These are phyloP conservation scores for Aschersonia sp. DNA, from an alignment of 2,329 filamentous ascomycete species.

Conservation along the genomic window DNA sequence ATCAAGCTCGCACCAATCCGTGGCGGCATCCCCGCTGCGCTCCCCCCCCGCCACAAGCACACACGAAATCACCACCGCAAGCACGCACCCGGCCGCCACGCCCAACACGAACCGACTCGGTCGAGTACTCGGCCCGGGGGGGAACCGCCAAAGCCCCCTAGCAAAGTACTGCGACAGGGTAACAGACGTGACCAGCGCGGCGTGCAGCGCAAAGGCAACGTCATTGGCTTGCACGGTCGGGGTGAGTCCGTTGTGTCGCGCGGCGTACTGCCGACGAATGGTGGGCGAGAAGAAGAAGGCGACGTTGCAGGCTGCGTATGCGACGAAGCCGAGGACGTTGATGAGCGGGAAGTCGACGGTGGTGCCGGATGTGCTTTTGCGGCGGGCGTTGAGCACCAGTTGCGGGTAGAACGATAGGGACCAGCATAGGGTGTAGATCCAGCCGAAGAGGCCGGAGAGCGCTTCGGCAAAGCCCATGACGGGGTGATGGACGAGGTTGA, in stretches of 20 bases:
- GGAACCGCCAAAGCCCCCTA: conserved; percentile 61
- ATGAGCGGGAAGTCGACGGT: conserved; percentile 78
- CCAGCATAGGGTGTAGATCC: conserved; percentile 67
- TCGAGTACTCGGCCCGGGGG: conserved; percentile 39
- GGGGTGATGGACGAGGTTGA: too few relatives aligned
- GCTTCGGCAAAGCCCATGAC: conserved; percentile 25
- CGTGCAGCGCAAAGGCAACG: conserved; percentile 75
- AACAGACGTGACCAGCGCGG: conserved; percentile 54
- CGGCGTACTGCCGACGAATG: conserved; percentile 72
- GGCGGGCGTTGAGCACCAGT: conserved; percentile 61
- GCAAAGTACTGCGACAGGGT: conserved; percentile 73
- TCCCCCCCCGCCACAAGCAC: conserved; percentile 26
- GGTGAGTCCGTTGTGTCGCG: conserved; percentile 57
- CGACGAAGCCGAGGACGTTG: conserved; percentile 56
- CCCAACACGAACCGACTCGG: conserved; percentile 49
- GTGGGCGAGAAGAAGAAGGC: conserved; percentile 66
- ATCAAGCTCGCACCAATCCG: conserved; percentile 48
- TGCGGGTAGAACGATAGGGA: conserved; percentile 90
- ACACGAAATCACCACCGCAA: conserved; percentile 39
- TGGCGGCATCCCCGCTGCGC: conserved; percentile 21
- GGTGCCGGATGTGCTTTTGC: conserved; percentile 67
- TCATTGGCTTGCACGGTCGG: conserved; percentile 87
- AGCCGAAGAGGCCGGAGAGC: conserved; percentile 50
- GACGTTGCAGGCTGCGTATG: conserved; percentile 62
- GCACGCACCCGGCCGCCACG: conserved; percentile 53